Base-by-base conservation (phyloP, 169 alveolate species). In the Sarcocystis neurona region DNA sequence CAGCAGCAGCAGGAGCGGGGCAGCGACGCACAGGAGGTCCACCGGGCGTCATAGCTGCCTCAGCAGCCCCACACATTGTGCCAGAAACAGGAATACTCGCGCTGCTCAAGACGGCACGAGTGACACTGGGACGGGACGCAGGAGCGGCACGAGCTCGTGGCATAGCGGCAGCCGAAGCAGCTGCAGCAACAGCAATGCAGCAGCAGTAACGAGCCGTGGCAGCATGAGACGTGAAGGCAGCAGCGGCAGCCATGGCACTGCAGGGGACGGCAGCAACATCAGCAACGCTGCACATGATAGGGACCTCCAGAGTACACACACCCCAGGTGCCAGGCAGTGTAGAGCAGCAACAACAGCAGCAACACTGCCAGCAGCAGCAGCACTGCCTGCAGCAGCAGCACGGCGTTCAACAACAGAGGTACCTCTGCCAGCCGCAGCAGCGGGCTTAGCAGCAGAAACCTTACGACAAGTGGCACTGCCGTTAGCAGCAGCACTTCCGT, bases 101-200 rank as follows among this genome's bases (percentile, higher is more conserved):
- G n/a, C n/a, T n/a, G n/a, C n/a, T n/a, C n/a, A n/a, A n/a, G n/a
- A n/a, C n/a, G n/a, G n/a, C n/a, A n/a, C n/a, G n/a, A n/a, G n/a
- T n/a, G n/a, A n/a, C n/a, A n/a, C n/a, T n/a, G n/a, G n/a, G n/a
- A n/a, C n/a, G n/a, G n/a, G n/a, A n/a, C n/a, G n/a, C n/a, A n/a
- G n/a, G n/a, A n/a, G n/a, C n/a, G n/a, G n/a, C n/a, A n/a, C n/a
- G n/a, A n/a, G n/a, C n/a, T n/a, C n/a, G n/a, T n/a, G n/a, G n/a
- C n/a, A n/a, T n/a, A n/a, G n/a, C n/a, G n/a, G 79, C 47, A 37
- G 47, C 79, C 39, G 79, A 44, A 37, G 79, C 79, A 37, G 48
- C 79, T 0, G 79, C 79, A 37, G 46, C 46, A 10, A 32, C 79
- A 15, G 77, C 77, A 15, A 48, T 44, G 47, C 48, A 1, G 79